Conservation (phyloP, 768 basidiomycete species). For the Termitomyces sp. region DNA sequence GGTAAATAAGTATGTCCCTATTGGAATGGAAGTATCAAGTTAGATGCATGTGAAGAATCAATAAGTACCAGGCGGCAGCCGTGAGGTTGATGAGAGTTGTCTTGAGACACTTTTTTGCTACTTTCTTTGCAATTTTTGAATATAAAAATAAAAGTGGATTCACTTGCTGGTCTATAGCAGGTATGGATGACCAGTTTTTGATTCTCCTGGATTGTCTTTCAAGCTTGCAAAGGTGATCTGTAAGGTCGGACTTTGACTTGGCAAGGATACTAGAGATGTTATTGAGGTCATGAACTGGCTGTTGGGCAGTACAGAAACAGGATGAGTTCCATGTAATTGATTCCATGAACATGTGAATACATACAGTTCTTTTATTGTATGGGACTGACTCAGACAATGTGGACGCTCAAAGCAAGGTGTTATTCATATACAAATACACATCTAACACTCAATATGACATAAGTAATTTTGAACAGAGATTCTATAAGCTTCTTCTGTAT, state of each 20-base stretch:
- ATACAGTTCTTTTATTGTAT: background rate
- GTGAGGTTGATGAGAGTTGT: background rate
- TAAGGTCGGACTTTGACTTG: background rate
- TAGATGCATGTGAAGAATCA: too few species aligned
- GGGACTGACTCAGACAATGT: background rate
- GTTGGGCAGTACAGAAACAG: background rate
- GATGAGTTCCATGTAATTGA: background rate
- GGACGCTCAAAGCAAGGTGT: background rate
- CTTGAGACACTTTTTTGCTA: background rate
- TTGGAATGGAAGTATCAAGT: too few species aligned
- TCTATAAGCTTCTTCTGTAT: background rate
- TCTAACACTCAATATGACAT: background rate
- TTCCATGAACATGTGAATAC: background rate
- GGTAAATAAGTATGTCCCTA: too few species aligned
- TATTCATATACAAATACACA: background rate
- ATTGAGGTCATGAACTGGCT: background rate
- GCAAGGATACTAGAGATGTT: background rate
- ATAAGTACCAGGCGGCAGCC: background rate
- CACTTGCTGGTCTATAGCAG: background rate
- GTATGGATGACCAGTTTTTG: background rate
- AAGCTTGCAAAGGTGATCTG: background rate
- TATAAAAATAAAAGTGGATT: background rate
- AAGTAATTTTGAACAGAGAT: background rate
- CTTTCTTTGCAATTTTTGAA: background rate
- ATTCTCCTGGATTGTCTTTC: background rate